Conservation (phyloP, 1,284 basidiomycete species). For the Inonotus hispidus region DNA sequence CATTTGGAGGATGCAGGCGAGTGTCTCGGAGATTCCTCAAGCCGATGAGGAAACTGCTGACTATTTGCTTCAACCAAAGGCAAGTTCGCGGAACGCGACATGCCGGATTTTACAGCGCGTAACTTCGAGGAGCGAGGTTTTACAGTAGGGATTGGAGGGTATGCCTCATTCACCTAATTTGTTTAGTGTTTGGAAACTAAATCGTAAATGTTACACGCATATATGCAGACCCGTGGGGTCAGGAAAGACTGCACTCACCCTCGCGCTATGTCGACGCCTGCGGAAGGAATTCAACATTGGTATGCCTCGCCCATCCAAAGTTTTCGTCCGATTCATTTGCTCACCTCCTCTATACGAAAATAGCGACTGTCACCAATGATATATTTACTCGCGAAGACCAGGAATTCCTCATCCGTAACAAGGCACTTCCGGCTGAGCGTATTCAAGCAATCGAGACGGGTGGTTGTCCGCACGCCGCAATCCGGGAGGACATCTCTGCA, state of each 20-base stretch:
- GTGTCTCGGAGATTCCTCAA: conserved; percentile 22
- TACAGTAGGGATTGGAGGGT: conserved; percentile 97
- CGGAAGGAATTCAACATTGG: conserved; percentile 88
- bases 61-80: conserved; percentile 41
- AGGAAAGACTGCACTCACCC: conserved; percentile 92
- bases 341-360: neutral
- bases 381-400: conserved; percentile 98
- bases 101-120: conserved; percentile 81
- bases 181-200: neutral
- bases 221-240: conserved; percentile 83
- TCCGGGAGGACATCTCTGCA: conserved; percentile 95
- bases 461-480: conserved; percentile 93
- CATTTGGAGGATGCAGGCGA: conserved; percentile 82
- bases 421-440: conserved; percentile 78
- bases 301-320: conserved; percentile 30
- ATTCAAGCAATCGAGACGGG: conserved; percentile 97
- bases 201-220: neutral
- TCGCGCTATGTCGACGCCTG: conserved; percentile 86
- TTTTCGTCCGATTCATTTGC: neutral
- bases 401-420: conserved; percentile 92
- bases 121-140: conserved; percentile 94
- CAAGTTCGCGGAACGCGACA: conserved; percentile 87
- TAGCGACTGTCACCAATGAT: conserved; percentile 93
- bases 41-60: conserved; percentile 12
- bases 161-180: conserved; percentile 24